phyloP scores from a whole-genome alignment of 345 rosid genomes.

The Lepidium sativum region DNA sequence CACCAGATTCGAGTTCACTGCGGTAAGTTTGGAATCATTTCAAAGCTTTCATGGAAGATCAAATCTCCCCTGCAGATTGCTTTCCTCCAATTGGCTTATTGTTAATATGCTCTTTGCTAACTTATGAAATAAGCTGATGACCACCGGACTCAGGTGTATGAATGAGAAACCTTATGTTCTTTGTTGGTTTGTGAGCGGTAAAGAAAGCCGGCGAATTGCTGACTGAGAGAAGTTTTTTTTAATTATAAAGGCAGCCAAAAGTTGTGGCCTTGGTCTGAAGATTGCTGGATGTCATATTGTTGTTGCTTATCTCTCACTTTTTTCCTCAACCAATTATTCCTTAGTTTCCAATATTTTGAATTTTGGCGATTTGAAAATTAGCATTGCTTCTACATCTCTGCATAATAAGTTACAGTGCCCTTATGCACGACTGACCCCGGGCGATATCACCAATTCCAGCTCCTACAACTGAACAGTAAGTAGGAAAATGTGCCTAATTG shows the following conservation, averaged over 20 bases:
- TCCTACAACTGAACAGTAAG: too few species aligned
- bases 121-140: not conserved
- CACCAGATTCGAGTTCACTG: not conserved
- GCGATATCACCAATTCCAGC: too few species aligned
- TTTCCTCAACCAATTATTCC: not conserved
- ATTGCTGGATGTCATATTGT: not conserved
- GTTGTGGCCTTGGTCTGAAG: not conserved
- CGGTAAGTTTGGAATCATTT: not conserved
- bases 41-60: not conserved
- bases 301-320: not conserved
- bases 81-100: too few species aligned
- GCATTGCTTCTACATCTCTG: not conserved
- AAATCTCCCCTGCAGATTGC: not conserved
- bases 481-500: too few species aligned
- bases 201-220: not conserved
- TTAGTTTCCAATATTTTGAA: not conserved
- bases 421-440: not conserved
- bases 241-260: not conserved
- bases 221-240: not conserved
- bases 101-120: too few species aligned
- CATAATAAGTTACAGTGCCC: not conserved
- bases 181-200: not conserved
- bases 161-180: not conserved
- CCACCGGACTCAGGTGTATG: not conserved
- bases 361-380: not conserved